Evolutionary conservation across 2,329 filamentous ascomycete genomes (phyloP), one percentile per base, ranked within the genome.

Genomic region (Penicillium brevicompactum): DNA sequence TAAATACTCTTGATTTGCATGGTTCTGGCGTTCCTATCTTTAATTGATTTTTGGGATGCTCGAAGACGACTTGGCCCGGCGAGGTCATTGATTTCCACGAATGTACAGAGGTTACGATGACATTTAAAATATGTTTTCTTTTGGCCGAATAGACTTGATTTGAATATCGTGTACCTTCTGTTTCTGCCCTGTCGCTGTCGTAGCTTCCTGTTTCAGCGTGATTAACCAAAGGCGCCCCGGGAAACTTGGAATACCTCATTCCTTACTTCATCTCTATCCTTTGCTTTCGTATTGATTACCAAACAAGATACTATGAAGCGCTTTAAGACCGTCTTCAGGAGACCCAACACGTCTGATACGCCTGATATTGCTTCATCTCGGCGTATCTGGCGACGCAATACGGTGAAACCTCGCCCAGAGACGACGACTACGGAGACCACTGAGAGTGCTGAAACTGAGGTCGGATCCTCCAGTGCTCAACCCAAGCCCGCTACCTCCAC

Each of bases 1-100:
- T 66, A 69, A 61, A 65, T 63, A 61, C 56, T 38, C 45, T 43
- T 55, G 18, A 62, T 43, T 67, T 72, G 69, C 70, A 73, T 74
- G 50, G 59, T 56, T 67, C 53, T 57, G 72, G 71, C 69, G 70
- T 73, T 72, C 57, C 53, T 50, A 47, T 62, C 49, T 52, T 47
- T 51, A 55, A 38, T 56, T 34, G 9, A 8, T 34, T 14, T 34
- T 53, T 32, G 49, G 55, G 31, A 38, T 43, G 47, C 32, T 49
- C 43, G 44, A 49, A 48, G 24, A 56, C 34, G 44, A 34, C 22
- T 45, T 46, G 51, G 22, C 52, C 56, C 50, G 49, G 32, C 45
- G 51, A 55, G 52, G 52, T 44, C 42, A 42, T 42, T 56, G 54
- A 54, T 49, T 55, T 61, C 60, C 53, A 63, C 57, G 60, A 65